Conservation (phyloP, 352 stramenopile species). For the Globisporangium splendens region DNA sequence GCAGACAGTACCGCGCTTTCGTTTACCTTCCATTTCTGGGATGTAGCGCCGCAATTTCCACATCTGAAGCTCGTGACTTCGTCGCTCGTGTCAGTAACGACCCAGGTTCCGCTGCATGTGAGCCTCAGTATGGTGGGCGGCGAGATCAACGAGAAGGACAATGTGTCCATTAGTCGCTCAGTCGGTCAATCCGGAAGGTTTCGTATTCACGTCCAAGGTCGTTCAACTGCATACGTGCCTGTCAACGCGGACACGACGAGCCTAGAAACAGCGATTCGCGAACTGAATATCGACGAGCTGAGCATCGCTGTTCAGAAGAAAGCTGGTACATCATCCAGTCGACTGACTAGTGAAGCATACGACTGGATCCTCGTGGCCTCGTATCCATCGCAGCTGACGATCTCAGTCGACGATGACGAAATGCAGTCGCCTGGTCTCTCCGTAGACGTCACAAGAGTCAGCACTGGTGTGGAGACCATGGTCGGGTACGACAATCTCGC, state of each 20-base stretch:
- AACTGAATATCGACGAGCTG: constrained; percentile 4
- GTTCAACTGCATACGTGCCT: constrained; percentile 1
- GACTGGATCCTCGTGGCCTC: constrained; percentile 13
- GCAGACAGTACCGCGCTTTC: constrained; percentile 1
- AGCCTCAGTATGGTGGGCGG: not conserved
- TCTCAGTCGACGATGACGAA: not conserved
- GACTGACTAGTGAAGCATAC: not conserved
- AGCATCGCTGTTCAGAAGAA: constrained; percentile 1
- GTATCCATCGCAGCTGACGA: constrained; percentile 3
- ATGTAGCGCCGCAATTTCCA: constrained; percentile 1
- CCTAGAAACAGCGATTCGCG: constrained; percentile 9
- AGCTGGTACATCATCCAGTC: not conserved
- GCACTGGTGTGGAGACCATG: constrained; percentile 4
- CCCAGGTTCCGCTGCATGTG: not conserved
- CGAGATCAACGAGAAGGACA: not conserved
- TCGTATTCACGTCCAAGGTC: constrained; percentile 9
- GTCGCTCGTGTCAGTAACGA: constrained; percentile 2
- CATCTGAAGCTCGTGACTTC: constrained; percentile 8
- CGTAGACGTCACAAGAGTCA: constrained; percentile 3
- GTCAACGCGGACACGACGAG: constrained; percentile 4
- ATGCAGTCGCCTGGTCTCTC: not conserved
- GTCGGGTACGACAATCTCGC: constrained; percentile 6
- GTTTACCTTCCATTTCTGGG: constrained; percentile 3
- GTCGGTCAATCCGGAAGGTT: constrained; percentile 1
- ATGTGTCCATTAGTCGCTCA: too few species aligned